Conservation (phyloP, 495 filamentous ascomycete genomes). For the Penicillium dipodomyicola region DNA sequence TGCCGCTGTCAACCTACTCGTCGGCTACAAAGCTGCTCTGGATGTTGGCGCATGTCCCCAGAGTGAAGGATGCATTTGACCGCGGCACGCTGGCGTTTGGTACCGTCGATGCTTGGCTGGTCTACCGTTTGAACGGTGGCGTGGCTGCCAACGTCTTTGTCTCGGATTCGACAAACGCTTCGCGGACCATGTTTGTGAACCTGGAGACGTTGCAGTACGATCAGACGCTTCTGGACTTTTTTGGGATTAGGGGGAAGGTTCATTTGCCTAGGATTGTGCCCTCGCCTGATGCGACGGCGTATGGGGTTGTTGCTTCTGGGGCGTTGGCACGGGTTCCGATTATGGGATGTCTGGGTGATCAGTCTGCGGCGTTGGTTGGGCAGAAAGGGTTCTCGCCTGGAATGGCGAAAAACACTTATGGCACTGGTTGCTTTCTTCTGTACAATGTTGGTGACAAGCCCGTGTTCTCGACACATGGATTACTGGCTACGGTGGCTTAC, state of each 20-base stretch:
- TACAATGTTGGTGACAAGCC: slow-evolving; percentile 91
- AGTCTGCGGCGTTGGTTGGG: slow-evolving; percentile 89
- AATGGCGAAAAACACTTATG: slow-evolving; percentile 94
- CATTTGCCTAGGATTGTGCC: slow-evolving; percentile 81
- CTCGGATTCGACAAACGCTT: slow-evolving; percentile 90
- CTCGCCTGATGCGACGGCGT: slow-evolving; percentile 72
- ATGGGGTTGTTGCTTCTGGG: slow-evolving; percentile 65
- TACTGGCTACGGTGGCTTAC: slow-evolving; percentile 80
- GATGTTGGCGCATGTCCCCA: slow-evolving; percentile 72
- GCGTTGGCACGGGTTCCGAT: slow-evolving; percentile 69
- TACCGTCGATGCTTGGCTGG: slow-evolving; percentile 89
- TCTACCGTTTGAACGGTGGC: slow-evolving; percentile 86
- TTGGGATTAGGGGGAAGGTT: slow-evolving; percentile 68
- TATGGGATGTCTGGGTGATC: slow-evolving; percentile 86
- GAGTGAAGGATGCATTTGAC: slow-evolving; percentile 73
- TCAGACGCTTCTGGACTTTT: slow-evolving; percentile 76
- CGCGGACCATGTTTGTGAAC: slow-evolving; percentile 96
- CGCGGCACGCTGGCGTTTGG: slow-evolving; percentile 80
- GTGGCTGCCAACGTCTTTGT: slow-evolving; percentile 67
- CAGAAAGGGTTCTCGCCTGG: slow-evolving; percentile 88
- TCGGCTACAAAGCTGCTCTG: slow-evolving; percentile 88
- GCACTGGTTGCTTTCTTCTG: slow-evolving; percentile 90
- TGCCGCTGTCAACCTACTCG: slow-evolving; percentile 91
- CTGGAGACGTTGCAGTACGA: slow-evolving; percentile 83
- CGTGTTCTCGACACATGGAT: slow-evolving; percentile 86